These are phyloP conservation scores for Staphylotrichum longicolle DNA, from an alignment of 495 filamentous ascomycete genomes.

Conservation along the genomic window DNA sequence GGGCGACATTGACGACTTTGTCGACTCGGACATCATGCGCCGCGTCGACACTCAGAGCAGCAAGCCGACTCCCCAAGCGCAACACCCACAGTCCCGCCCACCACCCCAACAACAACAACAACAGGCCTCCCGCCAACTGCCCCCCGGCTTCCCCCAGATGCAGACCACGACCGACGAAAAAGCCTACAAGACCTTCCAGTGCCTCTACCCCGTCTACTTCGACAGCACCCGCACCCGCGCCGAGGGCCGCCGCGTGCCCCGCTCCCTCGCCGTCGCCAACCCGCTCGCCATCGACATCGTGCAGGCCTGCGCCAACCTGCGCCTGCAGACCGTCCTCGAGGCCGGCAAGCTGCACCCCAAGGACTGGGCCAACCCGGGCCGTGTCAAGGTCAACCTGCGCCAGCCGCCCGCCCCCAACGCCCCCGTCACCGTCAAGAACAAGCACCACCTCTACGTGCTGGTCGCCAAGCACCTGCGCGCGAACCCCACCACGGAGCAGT, in stretches of 20 bases:
- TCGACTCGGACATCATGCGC: conserved; percentile 47
- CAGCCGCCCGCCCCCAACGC: conserved; percentile 12
- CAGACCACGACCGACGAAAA: conserved; percentile 48
- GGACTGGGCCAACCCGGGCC: conserved; percentile 95
- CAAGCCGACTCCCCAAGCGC: conserved; percentile 9
- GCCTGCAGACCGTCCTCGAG: conserved; percentile 77
- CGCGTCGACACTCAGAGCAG: conserved; percentile 18
- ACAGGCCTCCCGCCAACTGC: conserved; percentile 19
- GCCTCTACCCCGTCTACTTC: conserved; percentile 94
- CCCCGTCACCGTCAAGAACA: conserved; percentile 64
- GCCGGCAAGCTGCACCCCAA: conserved; percentile 90
- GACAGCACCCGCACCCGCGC: conserved; percentile 70
- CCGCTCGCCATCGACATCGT: conserved; percentile 88
- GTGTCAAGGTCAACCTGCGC: conserved; percentile 70
- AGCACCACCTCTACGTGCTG: conserved; percentile 81
- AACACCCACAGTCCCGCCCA: conserved; percentile 1
- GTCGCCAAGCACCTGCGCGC: conserved; percentile 69
- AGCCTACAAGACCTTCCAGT: conserved; percentile 74
- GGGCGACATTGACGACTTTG: conserved; percentile 59
- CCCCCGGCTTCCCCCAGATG: conserved; percentile 33
- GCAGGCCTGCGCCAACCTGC: conserved; percentile 71
- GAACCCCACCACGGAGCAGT: conserved; percentile 69
- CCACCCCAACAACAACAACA: conserved; percentile 27
- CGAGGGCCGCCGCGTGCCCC: conserved; percentile 74
- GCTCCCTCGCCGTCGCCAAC: conserved; percentile 70